A percentile compares a stretch with the other conserved stretches of the same genome.
phyloP scores from a whole-genome alignment of 2,329 filamentous ascomycete species.

The Dactylellina haptotyla region DNA sequence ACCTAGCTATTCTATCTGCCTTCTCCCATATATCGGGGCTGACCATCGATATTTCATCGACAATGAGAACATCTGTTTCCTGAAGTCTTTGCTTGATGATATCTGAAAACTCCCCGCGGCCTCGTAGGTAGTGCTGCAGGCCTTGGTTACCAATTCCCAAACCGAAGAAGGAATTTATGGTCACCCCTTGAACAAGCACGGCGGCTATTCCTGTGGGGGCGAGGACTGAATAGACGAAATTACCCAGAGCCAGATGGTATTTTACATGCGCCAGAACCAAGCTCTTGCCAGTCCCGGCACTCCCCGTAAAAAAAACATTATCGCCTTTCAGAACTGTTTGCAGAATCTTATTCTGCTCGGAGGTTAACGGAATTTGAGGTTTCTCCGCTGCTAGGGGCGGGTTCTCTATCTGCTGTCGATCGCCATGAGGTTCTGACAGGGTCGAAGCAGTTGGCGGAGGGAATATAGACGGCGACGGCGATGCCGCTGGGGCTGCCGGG shows the following conservation, averaged over 20 bases:
- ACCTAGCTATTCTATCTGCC: constrained; percentile 65
- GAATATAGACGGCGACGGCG: too few relatives aligned
- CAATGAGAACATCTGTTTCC: constrained; percentile 68
- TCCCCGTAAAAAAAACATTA: constrained; percentile 74
- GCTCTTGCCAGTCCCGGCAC: constrained; percentile 71
- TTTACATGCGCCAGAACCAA: constrained; percentile 59
- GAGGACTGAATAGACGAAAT: constrained; percentile 64
- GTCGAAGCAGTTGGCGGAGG: neutral
- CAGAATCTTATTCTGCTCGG: constrained; percentile 66
- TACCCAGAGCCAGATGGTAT: constrained; percentile 19
- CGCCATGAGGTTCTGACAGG: neutral
- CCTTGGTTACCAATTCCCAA: constrained; percentile 65
- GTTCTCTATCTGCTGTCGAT: neutral
- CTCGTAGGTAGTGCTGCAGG: constrained; percentile 47
- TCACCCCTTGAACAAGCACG: constrained; percentile 68
- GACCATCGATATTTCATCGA: constrained; percentile 75
- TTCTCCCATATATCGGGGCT: constrained; percentile 64
- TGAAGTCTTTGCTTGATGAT: constrained; percentile 60
- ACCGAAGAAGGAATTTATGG: constrained; percentile 69
- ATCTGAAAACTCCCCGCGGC: constrained; percentile 9
- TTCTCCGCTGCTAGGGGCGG: constrained; percentile 3
- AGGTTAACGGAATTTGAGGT: constrained; percentile 60
- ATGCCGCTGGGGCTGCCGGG: too few relatives aligned
- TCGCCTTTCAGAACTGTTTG: constrained; percentile 65
- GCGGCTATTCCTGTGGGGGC: constrained; percentile 72